Evolutionary conservation across 2,329 filamentous ascomycete genomes (phyloP).

Genomic region (Chalaropsis thielavioides): DNA sequence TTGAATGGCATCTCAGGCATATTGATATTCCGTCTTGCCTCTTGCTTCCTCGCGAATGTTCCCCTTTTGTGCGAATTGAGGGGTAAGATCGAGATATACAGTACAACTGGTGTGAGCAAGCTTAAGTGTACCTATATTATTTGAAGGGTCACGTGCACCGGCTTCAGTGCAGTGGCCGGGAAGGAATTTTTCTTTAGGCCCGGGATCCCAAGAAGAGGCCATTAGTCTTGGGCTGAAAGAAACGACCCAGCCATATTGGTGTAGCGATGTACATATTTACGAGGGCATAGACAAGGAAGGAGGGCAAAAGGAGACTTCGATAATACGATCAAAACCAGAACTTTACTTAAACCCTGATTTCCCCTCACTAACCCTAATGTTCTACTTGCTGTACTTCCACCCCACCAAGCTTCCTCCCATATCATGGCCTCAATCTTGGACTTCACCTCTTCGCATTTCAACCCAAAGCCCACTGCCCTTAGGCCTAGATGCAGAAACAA

Average conservation of each 20-base stretch:
- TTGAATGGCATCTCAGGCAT: too few species aligned
- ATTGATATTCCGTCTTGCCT: too few species aligned
- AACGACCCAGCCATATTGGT: neutral
- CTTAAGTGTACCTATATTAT: too few species aligned
- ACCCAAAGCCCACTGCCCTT: neutral
- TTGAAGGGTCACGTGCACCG: neutral
- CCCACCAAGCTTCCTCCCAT: neutral
- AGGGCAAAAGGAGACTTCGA: too few species aligned
- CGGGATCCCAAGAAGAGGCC: neutral
- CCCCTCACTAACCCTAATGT: constrained; percentile 4
- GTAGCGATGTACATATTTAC: neutral
- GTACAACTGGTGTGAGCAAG: neutral
- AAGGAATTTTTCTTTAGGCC: neutral
- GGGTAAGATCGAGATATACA: too few species aligned
- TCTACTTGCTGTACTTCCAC: too few species aligned
- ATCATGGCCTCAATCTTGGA: neutral
- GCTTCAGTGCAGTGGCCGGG: neutral
- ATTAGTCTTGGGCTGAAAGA: too few species aligned
- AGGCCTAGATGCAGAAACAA: neutral
- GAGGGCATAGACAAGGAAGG: too few species aligned
- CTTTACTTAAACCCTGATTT: neutral
- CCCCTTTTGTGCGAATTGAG: too few species aligned
- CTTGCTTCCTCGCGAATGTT: too few species aligned
- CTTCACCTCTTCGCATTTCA: neutral
- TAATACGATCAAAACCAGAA: too few species aligned